These are phyloP conservation scores for Aureobasidium sp. DNA, from an alignment of 2,329 filamentous ascomycete species.

Conservation along the genomic window DNA sequence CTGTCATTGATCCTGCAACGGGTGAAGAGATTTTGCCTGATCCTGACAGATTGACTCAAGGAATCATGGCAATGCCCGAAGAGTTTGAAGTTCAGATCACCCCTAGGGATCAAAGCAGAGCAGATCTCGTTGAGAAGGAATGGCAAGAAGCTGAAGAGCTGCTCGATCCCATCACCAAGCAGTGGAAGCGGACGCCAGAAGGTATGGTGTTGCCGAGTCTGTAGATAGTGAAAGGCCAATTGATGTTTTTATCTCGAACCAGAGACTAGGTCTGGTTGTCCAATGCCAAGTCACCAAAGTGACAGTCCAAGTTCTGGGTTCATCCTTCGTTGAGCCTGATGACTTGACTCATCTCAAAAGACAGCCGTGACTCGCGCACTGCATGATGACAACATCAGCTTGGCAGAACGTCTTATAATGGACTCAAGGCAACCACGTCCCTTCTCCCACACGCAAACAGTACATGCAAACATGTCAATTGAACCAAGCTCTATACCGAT, in stretches of 20 bases:
- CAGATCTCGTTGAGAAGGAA: constrained; percentile 21
- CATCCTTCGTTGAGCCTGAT: background rate
- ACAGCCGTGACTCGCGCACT: background rate
- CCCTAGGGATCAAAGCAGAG: constrained; percentile 26
- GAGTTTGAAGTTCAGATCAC: constrained; percentile 30
- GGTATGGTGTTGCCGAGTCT: background rate
- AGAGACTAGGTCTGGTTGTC: too few species aligned
- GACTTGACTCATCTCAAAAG: background rate
- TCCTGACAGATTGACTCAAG: constrained; percentile 33
- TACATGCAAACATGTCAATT: background rate
- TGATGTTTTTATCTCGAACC: too few species aligned
- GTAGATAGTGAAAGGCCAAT: background rate
- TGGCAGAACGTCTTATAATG: background rate
- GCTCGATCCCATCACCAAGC: constrained; percentile 22
- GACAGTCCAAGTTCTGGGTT: too few species aligned
- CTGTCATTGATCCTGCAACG: constrained; percentile 19
- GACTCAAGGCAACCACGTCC: background rate
- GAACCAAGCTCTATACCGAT: background rate
- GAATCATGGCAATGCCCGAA: constrained; percentile 37
- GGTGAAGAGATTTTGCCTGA: constrained; percentile 32
- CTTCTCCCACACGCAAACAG: background rate
- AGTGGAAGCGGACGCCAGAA: constrained; percentile 19
- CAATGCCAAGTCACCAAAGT: too few species aligned
- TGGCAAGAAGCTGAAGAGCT: constrained; percentile 20
- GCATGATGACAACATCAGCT: background rate